Percentiles rank a stretch among this genome's conserved stretches.
Evolutionary conservation across 495 filamentous ascomycete species (phyloP).

Genomic region (Aspergillus hancockii): DNA sequence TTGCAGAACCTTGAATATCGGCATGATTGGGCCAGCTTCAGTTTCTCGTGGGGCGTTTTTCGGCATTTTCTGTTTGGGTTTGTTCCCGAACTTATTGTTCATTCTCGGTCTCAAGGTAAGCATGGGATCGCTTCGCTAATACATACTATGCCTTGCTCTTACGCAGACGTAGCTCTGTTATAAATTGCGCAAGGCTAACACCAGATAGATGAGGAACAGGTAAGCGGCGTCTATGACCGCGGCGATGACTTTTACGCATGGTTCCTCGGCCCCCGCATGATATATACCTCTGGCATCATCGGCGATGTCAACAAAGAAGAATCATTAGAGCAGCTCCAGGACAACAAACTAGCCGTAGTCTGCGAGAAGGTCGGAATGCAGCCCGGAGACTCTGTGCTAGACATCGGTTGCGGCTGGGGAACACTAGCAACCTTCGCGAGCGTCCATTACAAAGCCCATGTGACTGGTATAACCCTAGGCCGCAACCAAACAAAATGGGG

Average conservation of each 20-base stretch:
- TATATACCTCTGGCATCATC: slow-evolving; percentile 72
- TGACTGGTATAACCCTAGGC: slow-evolving; percentile 68
- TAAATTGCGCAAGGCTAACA: no score
- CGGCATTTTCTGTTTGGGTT: slow-evolving; percentile 69
- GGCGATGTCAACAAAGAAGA: slow-evolving; percentile 67
- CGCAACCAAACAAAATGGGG: slow-evolving; percentile 74
- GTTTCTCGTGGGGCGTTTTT: slow-evolving; percentile 64
- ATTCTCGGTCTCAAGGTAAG: slow-evolving; percentile 67
- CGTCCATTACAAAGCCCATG: slow-evolving; percentile 62
- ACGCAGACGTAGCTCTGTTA: no score
- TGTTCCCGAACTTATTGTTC: slow-evolving; percentile 67
- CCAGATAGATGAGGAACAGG: slow-evolving; percentile 69
- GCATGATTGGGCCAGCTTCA: slow-evolving; percentile 70
- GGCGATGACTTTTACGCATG: slow-evolving; percentile 76
- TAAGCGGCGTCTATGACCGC: slow-evolving; percentile 73
- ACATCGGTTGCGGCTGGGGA: slow-evolving; percentile 74
- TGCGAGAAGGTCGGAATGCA: slow-evolving; percentile 70
- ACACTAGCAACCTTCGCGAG: slow-evolving; percentile 67
- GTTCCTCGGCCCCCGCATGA: slow-evolving; percentile 76
- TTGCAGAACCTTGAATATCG: slow-evolving; percentile 63
- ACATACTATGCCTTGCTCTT: no score
- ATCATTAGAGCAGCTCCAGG: slow-evolving; percentile 65
- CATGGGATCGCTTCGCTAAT: slow-evolving; percentile 4
- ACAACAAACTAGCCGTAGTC: slow-evolving; percentile 69
- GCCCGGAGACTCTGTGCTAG: slow-evolving; percentile 61